Conservation (phyloP, 352 stramenopile species). For the Discostella stelligera region DNA sequence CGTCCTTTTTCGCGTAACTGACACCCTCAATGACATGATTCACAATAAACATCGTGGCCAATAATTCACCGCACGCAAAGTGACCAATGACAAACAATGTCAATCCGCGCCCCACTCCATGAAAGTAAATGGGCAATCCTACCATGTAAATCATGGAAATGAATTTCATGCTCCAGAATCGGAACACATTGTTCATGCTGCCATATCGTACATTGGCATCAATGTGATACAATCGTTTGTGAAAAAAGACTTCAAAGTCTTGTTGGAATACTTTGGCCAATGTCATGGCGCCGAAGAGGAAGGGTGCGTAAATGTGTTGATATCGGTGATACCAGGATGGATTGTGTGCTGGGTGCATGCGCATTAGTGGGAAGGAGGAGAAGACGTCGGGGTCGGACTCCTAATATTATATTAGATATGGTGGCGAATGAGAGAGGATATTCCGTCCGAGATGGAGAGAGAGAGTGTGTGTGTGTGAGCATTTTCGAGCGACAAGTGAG, state of each 20-base stretch:
- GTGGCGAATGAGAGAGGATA: neutral
- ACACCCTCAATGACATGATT: slow-evolving; percentile 72
- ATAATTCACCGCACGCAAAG: slow-evolving; percentile 89
- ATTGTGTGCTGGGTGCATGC: slow-evolving; percentile 81
- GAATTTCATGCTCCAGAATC: slow-evolving; percentile 86
- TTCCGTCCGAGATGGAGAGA: neutral
- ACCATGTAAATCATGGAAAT: slow-evolving; percentile 90
- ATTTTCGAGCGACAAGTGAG: too few species aligned
- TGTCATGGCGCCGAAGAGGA: slow-evolving; percentile 90
- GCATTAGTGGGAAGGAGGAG: slow-evolving; percentile 83
- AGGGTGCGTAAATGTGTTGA: slow-evolving; percentile 90
- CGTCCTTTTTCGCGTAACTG: slow-evolving; percentile 41
- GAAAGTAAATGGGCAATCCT: slow-evolving; percentile 85
- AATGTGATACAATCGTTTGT: slow-evolving; percentile 88
- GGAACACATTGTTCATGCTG: slow-evolving; percentile 46
- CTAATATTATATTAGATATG: neutral
- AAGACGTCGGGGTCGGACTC: slow-evolving; percentile 90
- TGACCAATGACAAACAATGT: slow-evolving; percentile 87
- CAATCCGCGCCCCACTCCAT: slow-evolving; percentile 83
- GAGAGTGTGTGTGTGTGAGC: too few species aligned
- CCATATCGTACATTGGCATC: slow-evolving; percentile 81
- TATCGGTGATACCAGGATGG: slow-evolving; percentile 88
- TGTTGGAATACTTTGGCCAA: slow-evolving; percentile 90
- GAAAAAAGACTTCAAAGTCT: slow-evolving; percentile 88
- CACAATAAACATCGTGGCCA: slow-evolving; percentile 92